Conservation (phyloP, 106 monocot genomes). For the Narthecium ossifragum region DNA sequence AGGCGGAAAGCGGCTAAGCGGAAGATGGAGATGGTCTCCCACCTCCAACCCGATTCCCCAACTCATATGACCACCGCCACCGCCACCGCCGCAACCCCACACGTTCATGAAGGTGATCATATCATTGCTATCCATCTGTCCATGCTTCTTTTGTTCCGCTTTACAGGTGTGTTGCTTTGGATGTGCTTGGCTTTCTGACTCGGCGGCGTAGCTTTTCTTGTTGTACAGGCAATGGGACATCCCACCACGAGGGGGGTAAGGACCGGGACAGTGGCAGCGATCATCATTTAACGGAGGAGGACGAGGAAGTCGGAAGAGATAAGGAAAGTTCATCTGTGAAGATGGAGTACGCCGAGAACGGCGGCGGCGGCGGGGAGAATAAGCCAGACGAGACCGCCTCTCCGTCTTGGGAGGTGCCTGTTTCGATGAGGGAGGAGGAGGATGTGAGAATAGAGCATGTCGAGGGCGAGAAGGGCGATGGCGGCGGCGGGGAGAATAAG, state of each 20-base stretch:
- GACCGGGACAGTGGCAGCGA: neutral
- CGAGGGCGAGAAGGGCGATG: neutral
- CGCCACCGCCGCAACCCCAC: neutral
- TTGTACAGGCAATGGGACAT: too few relatives aligned
- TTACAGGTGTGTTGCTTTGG: neutral
- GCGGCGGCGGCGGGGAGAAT: neutral
- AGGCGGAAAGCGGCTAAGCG: slow-evolving; percentile 18
- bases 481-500: neutral
- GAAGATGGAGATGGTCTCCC: slow-evolving; percentile 11
- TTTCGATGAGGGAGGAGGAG: neutral
- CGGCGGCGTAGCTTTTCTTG: neutral
- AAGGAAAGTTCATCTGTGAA: neutral
- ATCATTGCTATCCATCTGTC: neutral
- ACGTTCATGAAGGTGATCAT: too few relatives aligned
- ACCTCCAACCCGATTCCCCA: neutral
- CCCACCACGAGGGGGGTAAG: too few relatives aligned
- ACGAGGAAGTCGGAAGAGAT: neutral
- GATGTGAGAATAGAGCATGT: slow-evolving; percentile 1
- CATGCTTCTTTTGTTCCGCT: neutral
- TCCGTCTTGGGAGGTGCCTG: neutral
- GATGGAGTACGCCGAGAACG: neutral
- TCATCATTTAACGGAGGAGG: neutral
- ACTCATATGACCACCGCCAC: neutral
- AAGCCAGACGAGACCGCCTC: too few relatives aligned
- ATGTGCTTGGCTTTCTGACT: neutral